Base-by-base conservation (phyloP, 169 alveolate genomes). In the Sarcocystis neurona region DNA sequence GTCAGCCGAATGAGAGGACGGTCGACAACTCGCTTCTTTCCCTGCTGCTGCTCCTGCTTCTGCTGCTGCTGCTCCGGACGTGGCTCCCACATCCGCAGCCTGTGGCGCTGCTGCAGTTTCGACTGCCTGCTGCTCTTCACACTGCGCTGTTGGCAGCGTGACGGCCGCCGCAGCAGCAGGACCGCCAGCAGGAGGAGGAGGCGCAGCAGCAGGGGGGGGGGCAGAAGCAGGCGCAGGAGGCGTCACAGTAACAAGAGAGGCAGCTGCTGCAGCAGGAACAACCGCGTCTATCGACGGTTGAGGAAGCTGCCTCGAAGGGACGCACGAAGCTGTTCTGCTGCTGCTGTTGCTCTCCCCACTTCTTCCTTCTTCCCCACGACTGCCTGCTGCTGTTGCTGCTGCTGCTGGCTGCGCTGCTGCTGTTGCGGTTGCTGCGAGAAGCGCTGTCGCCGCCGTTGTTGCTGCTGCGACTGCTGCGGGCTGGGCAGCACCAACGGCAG, bases 271-370 rank as follows among this genome's bases (percentile, higher is more conserved):
- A 37, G 20, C 32, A 41, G 10, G 75, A n/a, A 41, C 41, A 63
- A 53, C 66, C 23, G 12, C 30, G 3, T 8, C n/a, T 53, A 72
- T 53, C 15, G 82, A 72, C 12, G 53, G 56, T 37, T 72, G 56
- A 6, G 82, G 41, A 39, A 56, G 32, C 82, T 72, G 82, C 23
- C 82, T 2, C 4, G 82, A 72, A 72, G 82, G 82, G 37, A 72
- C 43, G 37, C 34, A 47, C 30, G 82, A 72, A 32, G 41, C 32
- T 6, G 82, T n/a, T 2, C 56, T n/a, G 27, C 82, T 72, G 53
- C 82, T 63, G 39, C 27, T 63, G 30, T n/a, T n/a, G n/a, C n/a
- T n/a, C n/a, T n/a, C n/a, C n/a, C n/a, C n/a, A n/a, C n/a, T n/a
- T n/a, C n/a, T n/a, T n/a, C n/a, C n/a, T n/a, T n/a, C n/a, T n/a